Percentiles rank a stretch among this genome's conserved stretches.
These are phyloP conservation scores for Plasmodium sp. DNA, from an alignment of 169 alveolate genomes.

Conservation along the genomic window DNA sequence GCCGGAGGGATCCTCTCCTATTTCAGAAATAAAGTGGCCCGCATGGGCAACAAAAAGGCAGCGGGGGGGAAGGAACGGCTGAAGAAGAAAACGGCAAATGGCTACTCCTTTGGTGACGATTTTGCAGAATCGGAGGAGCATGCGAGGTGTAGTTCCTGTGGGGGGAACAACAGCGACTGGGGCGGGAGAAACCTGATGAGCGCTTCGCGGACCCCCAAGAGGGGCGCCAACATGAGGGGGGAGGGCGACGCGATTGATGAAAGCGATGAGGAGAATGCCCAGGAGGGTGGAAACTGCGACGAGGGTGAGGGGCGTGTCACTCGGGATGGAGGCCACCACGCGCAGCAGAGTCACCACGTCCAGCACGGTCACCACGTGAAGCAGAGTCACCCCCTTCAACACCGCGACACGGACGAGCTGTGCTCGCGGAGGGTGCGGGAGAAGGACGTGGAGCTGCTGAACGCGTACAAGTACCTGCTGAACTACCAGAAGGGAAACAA, in stretches of 20 bases:
- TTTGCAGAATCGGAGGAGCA: neutral
- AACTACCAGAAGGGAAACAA: conserved; percentile 25
- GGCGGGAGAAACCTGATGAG: neutral
- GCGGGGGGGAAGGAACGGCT: neutral
- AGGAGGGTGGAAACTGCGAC: neutral
- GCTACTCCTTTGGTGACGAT: neutral
- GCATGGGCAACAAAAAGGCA: neutral
- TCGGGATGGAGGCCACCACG: neutral
- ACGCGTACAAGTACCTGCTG: conserved; percentile 51
- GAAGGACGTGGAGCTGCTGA: conserved; percentile 15
- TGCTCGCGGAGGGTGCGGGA: neutral
- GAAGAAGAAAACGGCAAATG: neutral
- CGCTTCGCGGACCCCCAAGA: neutral
- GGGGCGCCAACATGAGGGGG: neutral
- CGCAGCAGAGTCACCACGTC: no score
- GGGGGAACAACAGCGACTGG: neutral
- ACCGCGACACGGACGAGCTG: neutral
- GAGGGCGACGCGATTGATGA: neutral
- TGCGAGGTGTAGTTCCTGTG: neutral
- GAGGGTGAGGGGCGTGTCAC: neutral
- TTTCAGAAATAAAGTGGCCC: neutral
- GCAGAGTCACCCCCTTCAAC: no score
- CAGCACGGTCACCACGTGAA: no score
- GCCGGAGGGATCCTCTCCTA: neutral
- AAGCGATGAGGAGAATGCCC: neutral